Evolutionary conservation across 2,329 filamentous ascomycete genomes (phyloP).

Genomic region (Hypoxylon sp.): DNA sequence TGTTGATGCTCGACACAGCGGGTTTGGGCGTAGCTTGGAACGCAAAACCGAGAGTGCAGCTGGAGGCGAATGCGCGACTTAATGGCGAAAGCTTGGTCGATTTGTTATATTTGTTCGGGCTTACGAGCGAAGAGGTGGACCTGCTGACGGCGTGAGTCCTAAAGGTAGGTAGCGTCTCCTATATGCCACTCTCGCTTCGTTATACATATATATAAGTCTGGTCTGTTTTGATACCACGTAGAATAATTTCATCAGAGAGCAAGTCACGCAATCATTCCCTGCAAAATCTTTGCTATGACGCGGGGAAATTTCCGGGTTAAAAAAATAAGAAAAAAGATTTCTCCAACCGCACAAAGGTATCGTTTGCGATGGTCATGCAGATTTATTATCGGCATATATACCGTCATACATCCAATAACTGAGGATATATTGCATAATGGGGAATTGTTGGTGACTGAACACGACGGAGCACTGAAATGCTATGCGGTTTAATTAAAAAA

Average conservation of each 20-base stretch:
- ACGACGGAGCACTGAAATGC: background rate
- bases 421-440: conserved; percentile 6
- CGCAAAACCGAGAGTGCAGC: conserved; percentile 86
- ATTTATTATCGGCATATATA: conserved; percentile 21
- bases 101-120: conserved; percentile 81
- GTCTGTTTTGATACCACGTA: conserved; percentile 49
- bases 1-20: conserved; percentile 83
- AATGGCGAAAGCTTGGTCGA: conserved; percentile 81
- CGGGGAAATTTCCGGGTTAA: background rate
- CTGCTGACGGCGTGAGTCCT: conserved; percentile 58
- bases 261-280: background rate
- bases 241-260: conserved; percentile 12
- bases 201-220: conserved; percentile 28
- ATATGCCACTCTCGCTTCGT: conserved; percentile 22
- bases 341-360: conserved; percentile 9
- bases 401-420: background rate
- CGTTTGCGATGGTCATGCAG: conserved; percentile 11
- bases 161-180: conserved; percentile 34
- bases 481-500: background rate
- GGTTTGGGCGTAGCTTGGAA: conserved; percentile 87
- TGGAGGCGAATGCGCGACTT: conserved; percentile 79
- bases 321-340: background rate
- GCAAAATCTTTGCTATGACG: conserved; percentile 3
- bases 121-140: conserved; percentile 75
- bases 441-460: conserved; percentile 23